Percentiles rank a stretch among this genome's conserved stretches.
These are phyloP conservation scores for Trichosporon sp. DNA, from an alignment of 1,284 basidiomycete species.

Conservation along the genomic window DNA sequence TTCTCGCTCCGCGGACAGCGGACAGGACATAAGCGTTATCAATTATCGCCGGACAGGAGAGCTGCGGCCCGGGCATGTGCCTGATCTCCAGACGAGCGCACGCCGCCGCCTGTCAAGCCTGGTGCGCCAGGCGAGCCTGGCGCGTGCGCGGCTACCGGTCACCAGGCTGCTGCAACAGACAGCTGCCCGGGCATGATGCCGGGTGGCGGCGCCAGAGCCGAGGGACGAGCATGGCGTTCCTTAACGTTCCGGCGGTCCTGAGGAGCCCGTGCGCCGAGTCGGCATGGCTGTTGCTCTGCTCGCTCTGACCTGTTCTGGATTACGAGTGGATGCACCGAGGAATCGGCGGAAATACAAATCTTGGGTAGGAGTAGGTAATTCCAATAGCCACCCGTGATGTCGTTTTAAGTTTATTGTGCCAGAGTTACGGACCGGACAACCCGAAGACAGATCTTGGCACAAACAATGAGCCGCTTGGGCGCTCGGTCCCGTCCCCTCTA, in stretches of 20 bases:
- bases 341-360: slow-evolving; percentile 1
- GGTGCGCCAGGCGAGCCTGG: not conserved
- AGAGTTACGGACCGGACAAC: not conserved
- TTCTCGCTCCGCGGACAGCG: slow-evolving; percentile 5
- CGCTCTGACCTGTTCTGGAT: slow-evolving; percentile 6
- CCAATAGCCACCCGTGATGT: not conserved
- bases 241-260: slow-evolving; percentile 9
- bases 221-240: not conserved
- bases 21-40: slow-evolving; percentile 7
- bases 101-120: not conserved
- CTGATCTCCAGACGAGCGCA: not conserved
- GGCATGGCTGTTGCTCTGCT: not conserved
- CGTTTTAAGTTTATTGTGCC: not conserved
- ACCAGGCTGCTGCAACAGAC: not conserved
- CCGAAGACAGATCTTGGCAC: not conserved
- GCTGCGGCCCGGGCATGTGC: not conserved
- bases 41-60: not conserved
- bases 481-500: not conserved
- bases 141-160: not conserved
- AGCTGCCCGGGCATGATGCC: not conserved
- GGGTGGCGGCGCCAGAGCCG: slow-evolving; percentile 3
- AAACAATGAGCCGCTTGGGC: not conserved
- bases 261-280: slow-evolving; percentile 8
- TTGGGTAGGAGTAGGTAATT: not conserved
- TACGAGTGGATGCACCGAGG: not conserved